phyloP scores from a whole-genome alignment of 148 eudicot genomes.

The Rhododendron ovatum region DNA sequence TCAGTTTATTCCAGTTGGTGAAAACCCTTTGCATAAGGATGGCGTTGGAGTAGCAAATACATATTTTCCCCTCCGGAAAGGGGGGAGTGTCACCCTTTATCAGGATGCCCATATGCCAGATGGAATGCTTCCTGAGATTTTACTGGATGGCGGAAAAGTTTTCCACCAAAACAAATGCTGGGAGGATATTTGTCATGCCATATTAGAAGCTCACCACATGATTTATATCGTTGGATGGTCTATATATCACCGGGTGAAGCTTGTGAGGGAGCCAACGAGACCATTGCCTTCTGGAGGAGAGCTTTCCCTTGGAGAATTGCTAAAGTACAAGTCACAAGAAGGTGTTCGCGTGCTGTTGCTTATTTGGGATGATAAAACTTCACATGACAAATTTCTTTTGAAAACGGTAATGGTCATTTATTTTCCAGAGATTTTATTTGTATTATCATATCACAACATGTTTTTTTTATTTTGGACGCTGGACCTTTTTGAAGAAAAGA shows the following conservation, averaged over 20 bases:
- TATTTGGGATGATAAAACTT: conserved; percentile 38
- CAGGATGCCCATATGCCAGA: conserved; percentile 33
- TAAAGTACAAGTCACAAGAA: conserved; percentile 36
- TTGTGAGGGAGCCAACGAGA: conserved; percentile 31
- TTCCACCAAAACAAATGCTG: conserved; percentile 30
- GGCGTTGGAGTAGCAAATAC: conserved; percentile 20
- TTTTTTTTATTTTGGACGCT: not conserved
- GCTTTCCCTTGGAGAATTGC: conserved; percentile 28
- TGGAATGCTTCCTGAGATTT: conserved; percentile 23
- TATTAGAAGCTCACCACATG: conserved; percentile 34
- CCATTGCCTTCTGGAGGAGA: conserved; percentile 29
- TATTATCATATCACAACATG: not conserved
- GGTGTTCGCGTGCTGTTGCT: conserved; percentile 31
- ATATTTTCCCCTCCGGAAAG: conserved; percentile 28
- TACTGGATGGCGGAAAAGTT: conserved; percentile 20
- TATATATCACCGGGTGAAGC: conserved; percentile 28
- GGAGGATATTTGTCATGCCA: conserved; percentile 36
- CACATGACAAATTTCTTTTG: conserved; percentile 27
- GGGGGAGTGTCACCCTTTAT: conserved; percentile 28
- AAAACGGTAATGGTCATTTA: conserved; percentile 23
- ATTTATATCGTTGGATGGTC: conserved; percentile 35
- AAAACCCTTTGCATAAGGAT: conserved; percentile 1
- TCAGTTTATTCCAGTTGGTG: conserved; percentile 17
- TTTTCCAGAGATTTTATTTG: not conserved
- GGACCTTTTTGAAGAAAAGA: not conserved